Evolutionary conservation across 495 filamentous ascomycete species (phyloP).

Genomic region (Bombardia bombarda): DNA sequence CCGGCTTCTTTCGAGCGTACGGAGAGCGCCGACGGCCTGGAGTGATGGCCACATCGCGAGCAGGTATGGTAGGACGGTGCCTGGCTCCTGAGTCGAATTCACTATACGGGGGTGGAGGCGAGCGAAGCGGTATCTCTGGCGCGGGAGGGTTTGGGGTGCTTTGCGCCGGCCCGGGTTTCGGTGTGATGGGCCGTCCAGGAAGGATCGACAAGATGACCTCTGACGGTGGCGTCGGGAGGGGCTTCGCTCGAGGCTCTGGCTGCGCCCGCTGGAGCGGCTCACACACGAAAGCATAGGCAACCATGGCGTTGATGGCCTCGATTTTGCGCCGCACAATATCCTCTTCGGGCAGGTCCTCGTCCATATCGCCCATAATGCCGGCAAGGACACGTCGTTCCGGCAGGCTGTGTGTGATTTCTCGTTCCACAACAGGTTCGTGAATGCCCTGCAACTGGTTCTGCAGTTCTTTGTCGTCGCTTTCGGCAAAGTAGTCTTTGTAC

Average conservation of each 20-base stretch:
- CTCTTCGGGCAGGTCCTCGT: constrained; percentile 7
- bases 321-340: constrained; percentile 3
- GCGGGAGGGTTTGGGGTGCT: neutral
- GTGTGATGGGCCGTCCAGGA: neutral
- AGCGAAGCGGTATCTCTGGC: neutral
- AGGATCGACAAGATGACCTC: constrained; percentile 1
- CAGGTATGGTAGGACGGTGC: neutral
- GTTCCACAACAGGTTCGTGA: constrained; percentile 1
- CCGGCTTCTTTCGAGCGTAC: constrained; percentile 5
- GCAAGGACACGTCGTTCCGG: constrained; percentile 1
- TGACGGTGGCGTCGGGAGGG: constrained; percentile 1
- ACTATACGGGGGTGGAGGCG: neutral
- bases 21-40: constrained; percentile 1
- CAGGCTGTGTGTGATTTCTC: constrained; percentile 2
- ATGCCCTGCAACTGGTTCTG: constrained; percentile 8
- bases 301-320: constrained; percentile 10
- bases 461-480: constrained; percentile 8
- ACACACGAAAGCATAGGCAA: constrained; percentile 6
- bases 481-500: constrained; percentile 4
- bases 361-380: neutral
- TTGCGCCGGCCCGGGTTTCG: neutral
- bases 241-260: constrained; percentile 2
- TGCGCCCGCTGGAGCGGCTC: constrained; percentile 1
- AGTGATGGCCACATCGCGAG: constrained; percentile 1
- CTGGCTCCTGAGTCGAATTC: neutral